Evolutionary conservation across 2,329 filamentous ascomycete species (phyloP).

Genomic region (Pseudopyricularia cyperi): DNA sequence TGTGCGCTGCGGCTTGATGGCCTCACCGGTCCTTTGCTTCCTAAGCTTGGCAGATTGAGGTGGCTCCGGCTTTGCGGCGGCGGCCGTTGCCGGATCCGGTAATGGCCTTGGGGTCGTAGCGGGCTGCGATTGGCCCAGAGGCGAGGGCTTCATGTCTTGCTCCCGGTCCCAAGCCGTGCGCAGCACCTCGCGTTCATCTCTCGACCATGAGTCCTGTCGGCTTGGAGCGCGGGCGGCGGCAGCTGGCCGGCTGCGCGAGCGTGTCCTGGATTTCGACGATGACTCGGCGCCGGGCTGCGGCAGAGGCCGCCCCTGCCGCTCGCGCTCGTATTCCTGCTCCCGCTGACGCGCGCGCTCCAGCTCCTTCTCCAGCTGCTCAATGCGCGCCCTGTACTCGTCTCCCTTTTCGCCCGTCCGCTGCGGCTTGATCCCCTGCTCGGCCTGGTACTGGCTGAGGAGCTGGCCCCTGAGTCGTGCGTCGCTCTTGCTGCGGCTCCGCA

Average conservation of each 20-base stretch:
- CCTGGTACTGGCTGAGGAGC: conserved; percentile 76
- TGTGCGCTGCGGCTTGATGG: not conserved
- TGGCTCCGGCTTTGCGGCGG: conserved; percentile 6
- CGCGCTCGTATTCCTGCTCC: conserved; percentile 48
- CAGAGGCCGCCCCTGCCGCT: conserved; percentile 32
- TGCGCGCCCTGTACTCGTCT: conserved; percentile 48
- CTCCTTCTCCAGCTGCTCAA: conserved; percentile 70
- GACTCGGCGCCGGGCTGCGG: not conserved
- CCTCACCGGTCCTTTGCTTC: conserved; percentile 17
- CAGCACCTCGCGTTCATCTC: conserved; percentile 51
- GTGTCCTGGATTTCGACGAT: conserved; percentile 17
- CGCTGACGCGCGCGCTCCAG: conserved; percentile 48
- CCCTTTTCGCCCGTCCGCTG: conserved; percentile 1
- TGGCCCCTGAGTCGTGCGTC: conserved; percentile 67
- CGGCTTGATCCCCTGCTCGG: conserved; percentile 35
- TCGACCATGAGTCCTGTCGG: conserved; percentile 50
- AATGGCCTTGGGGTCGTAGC: conserved; percentile 23
- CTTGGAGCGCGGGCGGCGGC: conserved; percentile 25
- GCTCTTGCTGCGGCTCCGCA: conserved; percentile 41
- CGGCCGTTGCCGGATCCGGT: conserved; percentile 21
- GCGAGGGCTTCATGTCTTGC: conserved; percentile 12
- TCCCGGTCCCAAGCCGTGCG: conserved; percentile 38
- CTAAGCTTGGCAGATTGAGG: conserved; percentile 12
- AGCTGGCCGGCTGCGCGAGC: conserved; percentile 25
- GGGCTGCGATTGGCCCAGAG: conserved; percentile 11